Base-by-base conservation (phyloP, 371 early-diverging fungal genomes). In the Lichtheimia ornata region DNA sequence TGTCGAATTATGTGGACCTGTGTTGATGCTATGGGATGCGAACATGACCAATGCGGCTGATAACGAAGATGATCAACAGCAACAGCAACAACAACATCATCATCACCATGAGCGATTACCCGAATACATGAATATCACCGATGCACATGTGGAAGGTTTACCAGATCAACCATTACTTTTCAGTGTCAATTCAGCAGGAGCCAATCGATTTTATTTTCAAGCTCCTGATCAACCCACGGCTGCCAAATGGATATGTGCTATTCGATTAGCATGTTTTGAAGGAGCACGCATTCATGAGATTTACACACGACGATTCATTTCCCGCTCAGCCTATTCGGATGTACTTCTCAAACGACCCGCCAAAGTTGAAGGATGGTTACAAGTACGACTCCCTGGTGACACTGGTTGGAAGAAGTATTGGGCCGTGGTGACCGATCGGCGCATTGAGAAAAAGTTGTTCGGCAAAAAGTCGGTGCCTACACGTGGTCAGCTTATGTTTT, bases 191-290 rank as follows among this genome's bases (percentile, higher is more conserved):
- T 75, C 89, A 6, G 84, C 86, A 2, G 88, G 91, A 30, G 80
- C 85, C 20, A 88, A 86, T 66, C 79, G 82, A 20, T 90, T 79
- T 61, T 77, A 79, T 40, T 58, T 64, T 18, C 44, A 51, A 22
- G 45, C 18, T 27, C 20, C 42, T 22, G 50, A 50, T 44, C 30
- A 15, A 50, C 35, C 43, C 14, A 65, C 87, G 50, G 84, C 84
- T 58, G 76, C 87, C 1, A 15, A 41, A 15, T 90, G 91, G 90
- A 82, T 89, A n/a, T 76, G 80, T 40, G 85, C 88, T 11, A 75
- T 90, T 59, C 86, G 93, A 2, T 75, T 93, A n/a, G 83, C 91
- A 18, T 89, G 90, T 58, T 93, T 85, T 64, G 94, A 93, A 67
- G 79, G 81, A 17, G 69, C 90, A 13, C 79, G 86, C 43, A 73